Conservation (phyloP, 2,329 filamentous ascomycete species). For the Epichloe festucae region DNA sequence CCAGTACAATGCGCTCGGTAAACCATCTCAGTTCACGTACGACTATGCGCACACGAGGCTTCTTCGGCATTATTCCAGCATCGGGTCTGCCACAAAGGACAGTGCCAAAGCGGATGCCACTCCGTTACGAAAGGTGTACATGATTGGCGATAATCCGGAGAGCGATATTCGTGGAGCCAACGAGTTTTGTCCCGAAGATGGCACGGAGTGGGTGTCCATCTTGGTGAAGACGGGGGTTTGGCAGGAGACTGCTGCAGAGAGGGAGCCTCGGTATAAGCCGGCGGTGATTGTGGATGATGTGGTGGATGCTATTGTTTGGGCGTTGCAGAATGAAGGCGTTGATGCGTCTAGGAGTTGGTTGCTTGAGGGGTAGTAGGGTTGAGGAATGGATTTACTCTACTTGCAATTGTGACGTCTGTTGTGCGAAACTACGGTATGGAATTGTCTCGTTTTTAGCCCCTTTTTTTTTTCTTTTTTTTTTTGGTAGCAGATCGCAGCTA, state of each 20-base stretch:
- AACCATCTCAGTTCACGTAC: conserved; percentile 69
- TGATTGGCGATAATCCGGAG: conserved; percentile 85
- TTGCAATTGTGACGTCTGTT: too few species aligned
- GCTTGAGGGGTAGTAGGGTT: neutral
- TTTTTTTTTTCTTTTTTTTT: too few species aligned
- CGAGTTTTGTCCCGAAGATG: conserved; percentile 50
- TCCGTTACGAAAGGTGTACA: conserved; percentile 67
- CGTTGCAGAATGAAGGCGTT: conserved; percentile 43
- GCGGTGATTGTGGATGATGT: conserved; percentile 61
- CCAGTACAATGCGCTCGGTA: conserved; percentile 60
- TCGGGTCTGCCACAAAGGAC: conserved; percentile 10
- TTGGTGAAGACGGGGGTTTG: conserved; percentile 71
- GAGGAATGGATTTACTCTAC: too few species aligned
- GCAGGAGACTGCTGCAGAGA: conserved; percentile 24
- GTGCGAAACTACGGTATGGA: too few species aligned
- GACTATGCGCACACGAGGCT: conserved; percentile 64
- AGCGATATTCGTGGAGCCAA: conserved; percentile 87
- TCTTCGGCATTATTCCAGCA: conserved; percentile 33
- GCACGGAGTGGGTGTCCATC: conserved; percentile 65
- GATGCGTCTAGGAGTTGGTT: conserved; percentile 21
- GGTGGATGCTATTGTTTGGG: conserved; percentile 64
- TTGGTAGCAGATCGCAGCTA: too few species aligned
- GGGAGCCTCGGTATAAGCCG: conserved; percentile 46
- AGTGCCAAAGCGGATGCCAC: conserved; percentile 33
- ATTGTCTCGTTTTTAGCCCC: too few species aligned